Evolutionary conservation across 345 rosid genomes (phyloP), one percentile per base, ranked within the genome.

Genomic region (Pelargonium nanum): DNA sequence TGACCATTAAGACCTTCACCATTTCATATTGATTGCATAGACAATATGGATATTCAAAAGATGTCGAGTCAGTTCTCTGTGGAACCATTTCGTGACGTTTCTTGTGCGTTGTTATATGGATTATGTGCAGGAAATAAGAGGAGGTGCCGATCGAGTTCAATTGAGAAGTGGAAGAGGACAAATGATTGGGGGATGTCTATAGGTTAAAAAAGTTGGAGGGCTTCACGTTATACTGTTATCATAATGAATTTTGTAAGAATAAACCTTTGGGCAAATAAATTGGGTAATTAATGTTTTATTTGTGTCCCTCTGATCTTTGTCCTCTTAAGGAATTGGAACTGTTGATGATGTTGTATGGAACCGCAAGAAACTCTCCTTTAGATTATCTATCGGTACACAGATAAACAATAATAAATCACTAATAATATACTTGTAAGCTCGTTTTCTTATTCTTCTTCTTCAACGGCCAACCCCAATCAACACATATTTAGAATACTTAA

Each of bases 241-340:
- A 12, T 40, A 34, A 34, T n/a, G n/a, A n/a, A n/a, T n/a, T n/a
- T n/a, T n/a, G n/a, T n/a, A n/a, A n/a, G n/a, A n/a, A n/a, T n/a
- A n/a, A n/a, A n/a, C n/a, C n/a, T n/a, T n/a, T n/a, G n/a, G n/a
- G n/a, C n/a, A n/a, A n/a, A n/a, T 2, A 10, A 40, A 40, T 2
- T 40, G 48, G 48, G 48, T 24, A 55, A 55, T 22, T 21, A 23
- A 55, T 24, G 57, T 23, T 10, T 40, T 40, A 40, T 40, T 40
- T 40, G 48, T 10, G 15, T 40, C 48, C 48, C 22, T 52, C 44
- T 56, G 53, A 52, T 19, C 26, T 51, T 50, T 62, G 20, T n/a
- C 22, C 24, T 66, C 53, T 53, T 9, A 9, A 59, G 71, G 65
- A 24, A 68, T 68, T 22, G 61, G 28, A 72, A 61, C 68, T 51